Evolutionary conservation across 441 rosid genomes (phyloP).

Genomic region (Euphorbia corollata): DNA sequence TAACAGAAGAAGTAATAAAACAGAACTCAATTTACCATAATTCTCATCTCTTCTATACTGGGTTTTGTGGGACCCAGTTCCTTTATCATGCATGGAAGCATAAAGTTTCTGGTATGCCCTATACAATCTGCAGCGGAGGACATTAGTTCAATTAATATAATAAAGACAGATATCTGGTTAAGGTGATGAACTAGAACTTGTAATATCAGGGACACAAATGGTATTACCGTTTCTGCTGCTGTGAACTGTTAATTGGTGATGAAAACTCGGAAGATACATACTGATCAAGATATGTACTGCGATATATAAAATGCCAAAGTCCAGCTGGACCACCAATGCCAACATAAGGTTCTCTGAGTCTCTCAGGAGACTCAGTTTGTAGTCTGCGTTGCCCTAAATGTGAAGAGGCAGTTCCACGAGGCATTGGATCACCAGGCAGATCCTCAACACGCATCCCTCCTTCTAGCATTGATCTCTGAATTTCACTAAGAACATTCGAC

Average conservation of each 20-base stretch:
- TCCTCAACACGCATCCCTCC: constrained; percentile 95
- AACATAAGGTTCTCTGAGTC: constrained; percentile 40
- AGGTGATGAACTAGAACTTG: not conserved
- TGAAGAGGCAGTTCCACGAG: constrained; percentile 38
- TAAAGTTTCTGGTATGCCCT: constrained; percentile 90
- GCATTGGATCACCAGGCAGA: constrained; percentile 56
- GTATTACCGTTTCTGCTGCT: constrained; percentile 68
- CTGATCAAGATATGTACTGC: constrained; percentile 87
- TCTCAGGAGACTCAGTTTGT: constrained; percentile 41
- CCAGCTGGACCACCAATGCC: constrained; percentile 92
- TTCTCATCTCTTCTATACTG: constrained; percentile 94
- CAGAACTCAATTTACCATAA: constrained; percentile 42
- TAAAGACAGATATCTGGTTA: constrained; percentile 6
- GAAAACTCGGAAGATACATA: constrained; percentile 88
- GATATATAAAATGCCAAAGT: constrained; percentile 95
- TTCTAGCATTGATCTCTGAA: constrained; percentile 79
- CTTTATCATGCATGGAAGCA: constrained; percentile 86
- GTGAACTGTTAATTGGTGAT: constrained; percentile 62
- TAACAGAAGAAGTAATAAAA: not conserved
- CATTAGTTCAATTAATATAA: constrained; percentile 11
- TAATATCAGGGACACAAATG: constrained; percentile 1
- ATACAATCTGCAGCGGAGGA: constrained; percentile 54
- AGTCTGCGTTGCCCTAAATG: constrained; percentile 42
- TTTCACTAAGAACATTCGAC: constrained; percentile 75
- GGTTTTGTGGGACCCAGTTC: constrained; percentile 78